Base-by-base conservation (phyloP, 345 rosid species). In the Rhodamnia rubescens region DNA sequence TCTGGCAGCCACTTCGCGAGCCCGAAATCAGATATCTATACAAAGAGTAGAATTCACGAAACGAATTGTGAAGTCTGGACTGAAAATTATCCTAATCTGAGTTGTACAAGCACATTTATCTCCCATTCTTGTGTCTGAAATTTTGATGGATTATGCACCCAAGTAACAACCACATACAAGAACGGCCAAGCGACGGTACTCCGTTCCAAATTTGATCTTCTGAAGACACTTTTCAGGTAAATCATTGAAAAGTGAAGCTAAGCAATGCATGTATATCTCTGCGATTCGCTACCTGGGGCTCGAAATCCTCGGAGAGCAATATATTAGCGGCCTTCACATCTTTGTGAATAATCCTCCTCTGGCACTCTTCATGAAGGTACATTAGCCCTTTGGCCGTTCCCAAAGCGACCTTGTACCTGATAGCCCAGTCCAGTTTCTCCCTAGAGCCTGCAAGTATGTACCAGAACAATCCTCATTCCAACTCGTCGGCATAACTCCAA, bases 1-100 rank as follows among this genome's bases (percentile, higher is more conserved):
- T 95, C 98, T 2, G 98, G 98, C 83, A 97, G 88, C 98, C 99
- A 97, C 90, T 93, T 97, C 14, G 99, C 93, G n/a, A 97, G 95
- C 75, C 98, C 99, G 12, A 97, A 95, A 93, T 97, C 99, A 84
- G 99, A 95, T 88, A 97, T 95, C 99, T 95, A 90, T 21, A 82
- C n/a, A 50, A 0, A 40, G 47, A 22, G 13, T 11, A 80, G 54
- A 75, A 53, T 57, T n/a, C n/a, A 36, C 4, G 80, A 24, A 51
- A 74, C 26, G 42, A 47, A 42, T 27, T 29, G n/a, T 12, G 42
- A 52, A 50, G 26, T 53, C 83, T 52, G 55, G 42, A 50, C 52
- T 26, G 24, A n/a, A 18, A 44, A 3, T 32, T 32, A 11, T 50
- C 58, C 21, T 50, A 82, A 27, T 69, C 47, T 32, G 16, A 69